Evolutionary conservation across 805 yeast genomes (phyloP).

Genomic region (Candida rishiriensis): DNA sequence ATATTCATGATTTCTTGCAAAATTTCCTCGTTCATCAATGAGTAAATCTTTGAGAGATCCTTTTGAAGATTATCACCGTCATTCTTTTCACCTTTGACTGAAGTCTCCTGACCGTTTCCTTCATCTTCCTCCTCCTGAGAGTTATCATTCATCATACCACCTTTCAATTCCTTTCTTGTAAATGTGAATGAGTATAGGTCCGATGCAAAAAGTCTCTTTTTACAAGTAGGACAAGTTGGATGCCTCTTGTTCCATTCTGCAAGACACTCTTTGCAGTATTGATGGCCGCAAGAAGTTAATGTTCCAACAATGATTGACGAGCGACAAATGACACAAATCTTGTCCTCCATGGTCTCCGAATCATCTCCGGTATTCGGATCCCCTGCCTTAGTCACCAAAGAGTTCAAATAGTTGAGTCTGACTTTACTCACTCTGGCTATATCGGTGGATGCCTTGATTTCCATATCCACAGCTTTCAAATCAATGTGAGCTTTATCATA

Average conservation of each 20-base stretch:
- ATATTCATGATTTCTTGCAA: conserved; percentile 44
- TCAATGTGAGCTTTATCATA: conserved; percentile 19
- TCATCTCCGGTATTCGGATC: conserved; percentile 20
- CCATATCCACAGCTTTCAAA: conserved; percentile 9
- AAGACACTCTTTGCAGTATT: conserved; percentile 79
- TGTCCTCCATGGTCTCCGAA: conserved; percentile 30
- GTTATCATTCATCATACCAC: conserved; percentile 36
- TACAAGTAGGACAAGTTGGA: conserved; percentile 78
- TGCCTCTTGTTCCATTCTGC: conserved; percentile 59
- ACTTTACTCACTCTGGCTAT: conserved; percentile 30
- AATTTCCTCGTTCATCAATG: conserved; percentile 37
- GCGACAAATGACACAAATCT: conserved; percentile 75
- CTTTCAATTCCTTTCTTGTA: conserved; percentile 47
- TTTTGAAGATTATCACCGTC: conserved; percentile 16
- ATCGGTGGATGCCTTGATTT: conserved; percentile 10
- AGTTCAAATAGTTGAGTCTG: conserved; percentile 45
- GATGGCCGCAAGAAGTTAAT: conserved; percentile 87
- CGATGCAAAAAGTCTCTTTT: conserved; percentile 39
- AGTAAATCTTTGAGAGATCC: conserved; percentile 40
- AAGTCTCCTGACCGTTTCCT: background rate
- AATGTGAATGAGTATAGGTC: conserved; percentile 71
- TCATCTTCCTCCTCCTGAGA: conserved; percentile 1
- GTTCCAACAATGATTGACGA: conserved; percentile 68
- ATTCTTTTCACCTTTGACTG: background rate
- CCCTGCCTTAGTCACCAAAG: conserved; percentile 27